phyloP scores from a whole-genome alignment of 192 early-diverging fungal species.

The Kappamyces sp. region DNA sequence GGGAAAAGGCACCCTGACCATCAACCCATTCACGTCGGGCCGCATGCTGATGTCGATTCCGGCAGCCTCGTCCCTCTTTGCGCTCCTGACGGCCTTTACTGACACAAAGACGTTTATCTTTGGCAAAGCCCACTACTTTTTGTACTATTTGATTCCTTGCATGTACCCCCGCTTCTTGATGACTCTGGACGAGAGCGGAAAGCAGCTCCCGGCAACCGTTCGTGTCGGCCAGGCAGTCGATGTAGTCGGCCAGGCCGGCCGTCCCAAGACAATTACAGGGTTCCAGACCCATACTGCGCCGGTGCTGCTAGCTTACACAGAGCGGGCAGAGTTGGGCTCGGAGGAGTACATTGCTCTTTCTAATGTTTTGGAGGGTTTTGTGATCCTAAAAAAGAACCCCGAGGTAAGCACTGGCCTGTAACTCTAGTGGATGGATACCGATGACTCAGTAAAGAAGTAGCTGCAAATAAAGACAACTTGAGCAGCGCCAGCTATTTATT shows the following conservation, averaged over 20 bases:
- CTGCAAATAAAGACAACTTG: no score
- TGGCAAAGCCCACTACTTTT: slow-evolving; percentile 83
- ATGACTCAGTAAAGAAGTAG: not conserved
- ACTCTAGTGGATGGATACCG: not conserved
- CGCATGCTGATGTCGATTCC: slow-evolving; percentile 87
- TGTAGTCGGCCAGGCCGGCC: slow-evolving; percentile 95
- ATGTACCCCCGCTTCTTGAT: slow-evolving; percentile 99
- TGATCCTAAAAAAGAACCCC: slow-evolving; percentile 88
- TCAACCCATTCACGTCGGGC: slow-evolving; percentile 93
- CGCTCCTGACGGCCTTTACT: slow-evolving; percentile 85
- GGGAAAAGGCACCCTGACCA: slow-evolving; percentile 97
- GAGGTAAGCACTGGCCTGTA: slow-evolving; percentile 20
- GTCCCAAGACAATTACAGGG: slow-evolving; percentile 98
- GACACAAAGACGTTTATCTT: slow-evolving; percentile 88
- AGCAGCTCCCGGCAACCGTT: slow-evolving; percentile 74
- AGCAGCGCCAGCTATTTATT: not conserved
- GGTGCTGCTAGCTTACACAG: slow-evolving; percentile 89
- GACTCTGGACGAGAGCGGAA: slow-evolving; percentile 87
- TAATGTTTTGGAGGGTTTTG: slow-evolving; percentile 90
- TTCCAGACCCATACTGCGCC: slow-evolving; percentile 99
- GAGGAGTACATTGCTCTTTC: slow-evolving; percentile 90
- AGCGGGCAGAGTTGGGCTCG: slow-evolving; percentile 95
- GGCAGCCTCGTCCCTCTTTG: slow-evolving; percentile 78
- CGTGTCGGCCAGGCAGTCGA: slow-evolving; percentile 99
- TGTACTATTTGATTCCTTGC: slow-evolving; percentile 88